These are phyloP conservation scores for Apostasia shenzhenica DNA, from an alignment of 106 monocot species.

Conservation along the genomic window DNA sequence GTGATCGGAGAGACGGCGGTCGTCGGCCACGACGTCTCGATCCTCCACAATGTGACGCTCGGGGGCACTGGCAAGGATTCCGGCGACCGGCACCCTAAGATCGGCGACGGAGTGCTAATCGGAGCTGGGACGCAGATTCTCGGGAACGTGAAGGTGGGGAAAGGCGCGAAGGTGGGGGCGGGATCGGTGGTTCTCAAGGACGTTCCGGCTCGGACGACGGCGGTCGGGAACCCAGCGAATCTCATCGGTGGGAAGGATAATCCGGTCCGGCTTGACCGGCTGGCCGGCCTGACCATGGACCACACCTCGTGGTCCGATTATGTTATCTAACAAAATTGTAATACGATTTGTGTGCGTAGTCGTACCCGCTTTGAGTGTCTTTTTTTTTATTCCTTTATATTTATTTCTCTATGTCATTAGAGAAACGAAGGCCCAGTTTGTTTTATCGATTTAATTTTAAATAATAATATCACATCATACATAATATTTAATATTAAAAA, in stretches of 20 bases:
- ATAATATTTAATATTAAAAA: too few relatives aligned
- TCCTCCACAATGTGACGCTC: slow-evolving; percentile 60
- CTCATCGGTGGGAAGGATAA: slow-evolving; percentile 24
- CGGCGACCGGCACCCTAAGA: slow-evolving; percentile 68
- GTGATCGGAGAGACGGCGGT: slow-evolving; percentile 77
- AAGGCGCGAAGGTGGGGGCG: slow-evolving; percentile 59
- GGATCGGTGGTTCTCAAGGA: slow-evolving; percentile 62
- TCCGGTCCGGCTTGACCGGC: slow-evolving; percentile 14
- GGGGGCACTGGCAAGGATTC: slow-evolving; percentile 62
- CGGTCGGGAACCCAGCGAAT: slow-evolving; percentile 47
- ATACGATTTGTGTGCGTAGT: too few relatives aligned
- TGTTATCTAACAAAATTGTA: slow-evolving; percentile 11
- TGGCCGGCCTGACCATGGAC: slow-evolving; percentile 41
- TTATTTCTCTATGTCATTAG: too few relatives aligned
- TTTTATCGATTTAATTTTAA: too few relatives aligned
- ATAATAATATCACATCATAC: too few relatives aligned
- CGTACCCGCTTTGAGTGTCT: too few relatives aligned
- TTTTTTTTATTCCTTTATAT: too few relatives aligned
- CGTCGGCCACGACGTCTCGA: slow-evolving; percentile 50
- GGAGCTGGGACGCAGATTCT: slow-evolving; percentile 60
- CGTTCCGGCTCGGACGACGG: slow-evolving; percentile 45
- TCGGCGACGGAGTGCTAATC: slow-evolving; percentile 58
- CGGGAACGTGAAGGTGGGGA: slow-evolving; percentile 45
- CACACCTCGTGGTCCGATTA: slow-evolving; percentile 58
- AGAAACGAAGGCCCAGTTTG: too few relatives aligned